phyloP scores from a whole-genome alignment of 2,329 filamentous ascomycete genomes.

The Aureobasidium lini region DNA sequence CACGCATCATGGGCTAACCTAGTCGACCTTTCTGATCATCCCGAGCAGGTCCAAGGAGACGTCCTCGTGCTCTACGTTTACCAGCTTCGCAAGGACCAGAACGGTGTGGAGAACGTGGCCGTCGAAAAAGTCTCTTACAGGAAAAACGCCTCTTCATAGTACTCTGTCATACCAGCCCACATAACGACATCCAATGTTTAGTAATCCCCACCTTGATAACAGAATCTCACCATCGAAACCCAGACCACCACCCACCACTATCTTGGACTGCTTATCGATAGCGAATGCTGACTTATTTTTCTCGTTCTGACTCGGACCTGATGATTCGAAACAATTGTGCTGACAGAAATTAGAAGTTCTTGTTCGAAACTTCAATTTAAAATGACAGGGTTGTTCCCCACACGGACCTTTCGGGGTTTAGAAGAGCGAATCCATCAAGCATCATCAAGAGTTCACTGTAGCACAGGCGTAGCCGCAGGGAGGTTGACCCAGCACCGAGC shows the following conservation, averaged over 20 bases:
- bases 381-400: background rate
- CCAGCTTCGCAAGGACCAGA: constrained; percentile 45
- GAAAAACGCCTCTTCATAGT: constrained; percentile 26
- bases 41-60: constrained; percentile 77
- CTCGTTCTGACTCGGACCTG: background rate
- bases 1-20: constrained; percentile 9
- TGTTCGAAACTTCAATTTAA: background rate
- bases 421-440: background rate
- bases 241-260: background rate
- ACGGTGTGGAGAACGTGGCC: constrained; percentile 46
- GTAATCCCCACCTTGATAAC: background rate
- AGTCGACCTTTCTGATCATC: constrained; percentile 8
- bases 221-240: background rate
- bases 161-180: background rate
- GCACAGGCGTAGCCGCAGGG: background rate
- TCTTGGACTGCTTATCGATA: background rate
- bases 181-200: background rate
- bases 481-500: too few relatives aligned
- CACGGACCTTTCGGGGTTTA: constrained; percentile 1
- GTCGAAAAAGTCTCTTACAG: constrained; percentile 51
- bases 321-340: background rate
- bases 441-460: background rate
- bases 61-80: constrained; percentile 95
- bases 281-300: background rate
- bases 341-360: background rate